Conservation (phyloP, 2,329 filamentous ascomycete genomes). For the Fusarium oligoseptatum region DNA sequence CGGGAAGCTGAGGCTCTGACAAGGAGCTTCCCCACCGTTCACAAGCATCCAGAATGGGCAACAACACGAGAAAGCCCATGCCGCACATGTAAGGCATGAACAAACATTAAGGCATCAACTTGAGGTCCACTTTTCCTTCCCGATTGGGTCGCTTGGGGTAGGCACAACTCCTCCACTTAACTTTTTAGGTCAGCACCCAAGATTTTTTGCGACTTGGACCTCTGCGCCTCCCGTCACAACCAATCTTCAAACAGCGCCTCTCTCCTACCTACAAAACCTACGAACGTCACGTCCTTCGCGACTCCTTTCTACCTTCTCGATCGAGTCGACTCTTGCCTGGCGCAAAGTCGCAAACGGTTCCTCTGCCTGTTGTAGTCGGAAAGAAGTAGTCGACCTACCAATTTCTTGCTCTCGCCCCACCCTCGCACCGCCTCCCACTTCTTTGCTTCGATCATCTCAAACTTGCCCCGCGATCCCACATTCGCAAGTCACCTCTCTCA, state of each 20-base stretch:
- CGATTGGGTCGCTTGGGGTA: constrained; percentile 2
- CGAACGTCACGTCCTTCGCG: constrained; percentile 34
- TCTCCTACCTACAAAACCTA: constrained; percentile 25
- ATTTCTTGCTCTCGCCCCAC: constrained; percentile 38
- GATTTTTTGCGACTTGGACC: constrained; percentile 41
- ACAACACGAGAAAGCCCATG: neutral
- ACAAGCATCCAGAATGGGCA: constrained; percentile 12
- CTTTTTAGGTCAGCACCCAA: constrained; percentile 45
- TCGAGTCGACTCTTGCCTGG: constrained; percentile 54
- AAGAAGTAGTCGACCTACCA: constrained; percentile 48
- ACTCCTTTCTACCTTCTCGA: constrained; percentile 20
- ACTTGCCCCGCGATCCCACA: constrained; percentile 48
- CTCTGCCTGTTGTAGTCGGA: constrained; percentile 15
- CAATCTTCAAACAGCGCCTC: constrained; percentile 32
- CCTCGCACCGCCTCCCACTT: constrained; percentile 38
- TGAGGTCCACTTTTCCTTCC: neutral
- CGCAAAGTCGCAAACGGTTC: constrained; percentile 50
- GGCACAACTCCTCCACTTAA: constrained; percentile 9
- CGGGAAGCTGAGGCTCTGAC: constrained; percentile 8
- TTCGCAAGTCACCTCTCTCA: constrained; percentile 22
- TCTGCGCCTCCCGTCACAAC: constrained; percentile 39
- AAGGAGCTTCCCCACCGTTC: constrained; percentile 21
- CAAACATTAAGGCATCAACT: neutral
- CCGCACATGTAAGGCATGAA: neutral
- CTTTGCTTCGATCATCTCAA: constrained; percentile 40